Percentiles rank a stretch among this genome's conserved stretches.
Conservation (phyloP, 805 yeast genomes). For the Pichia sporocuriosa region DNA sequence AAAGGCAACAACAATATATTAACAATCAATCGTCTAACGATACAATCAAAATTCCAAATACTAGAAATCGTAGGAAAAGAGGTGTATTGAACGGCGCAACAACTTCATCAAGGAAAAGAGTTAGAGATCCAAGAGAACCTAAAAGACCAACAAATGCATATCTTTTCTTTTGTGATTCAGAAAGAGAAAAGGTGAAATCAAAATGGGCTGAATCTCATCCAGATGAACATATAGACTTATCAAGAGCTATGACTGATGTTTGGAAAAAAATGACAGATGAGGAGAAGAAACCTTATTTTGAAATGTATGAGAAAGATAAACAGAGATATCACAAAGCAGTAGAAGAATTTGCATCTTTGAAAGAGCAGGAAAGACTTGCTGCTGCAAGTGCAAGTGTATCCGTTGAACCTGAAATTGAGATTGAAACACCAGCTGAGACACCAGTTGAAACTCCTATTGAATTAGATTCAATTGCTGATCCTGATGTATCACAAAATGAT, state of each 20-base stretch:
- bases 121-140: constrained; percentile 79
- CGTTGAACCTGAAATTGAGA: constrained; percentile 4
- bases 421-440: constrained; percentile 1
- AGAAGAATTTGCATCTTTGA: constrained; percentile 35
- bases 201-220: constrained; percentile 47
- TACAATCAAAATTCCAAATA: background rate
- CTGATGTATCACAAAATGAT: too few species aligned
- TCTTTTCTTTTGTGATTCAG: constrained; percentile 77
- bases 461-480: constrained; percentile 2
- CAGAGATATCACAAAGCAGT: constrained; percentile 69
- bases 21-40: constrained; percentile 1
- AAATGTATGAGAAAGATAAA: constrained; percentile 71
- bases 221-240: constrained; percentile 54
- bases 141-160: constrained; percentile 90
- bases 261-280: constrained; percentile 74
- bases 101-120: constrained; percentile 25
- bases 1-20: constrained; percentile 9
- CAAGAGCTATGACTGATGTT: constrained; percentile 73
- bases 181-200: constrained; percentile 63
- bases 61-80: constrained; percentile 13
- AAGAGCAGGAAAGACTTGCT: constrained; percentile 17
- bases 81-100: constrained; percentile 15
- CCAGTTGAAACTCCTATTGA: constrained; percentile 1
- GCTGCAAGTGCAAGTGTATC: constrained; percentile 6
- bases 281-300: constrained; percentile 65